phyloP scores from a whole-genome alignment of 1,139 yeast species.

The Kluyveromyces sp. region DNA sequence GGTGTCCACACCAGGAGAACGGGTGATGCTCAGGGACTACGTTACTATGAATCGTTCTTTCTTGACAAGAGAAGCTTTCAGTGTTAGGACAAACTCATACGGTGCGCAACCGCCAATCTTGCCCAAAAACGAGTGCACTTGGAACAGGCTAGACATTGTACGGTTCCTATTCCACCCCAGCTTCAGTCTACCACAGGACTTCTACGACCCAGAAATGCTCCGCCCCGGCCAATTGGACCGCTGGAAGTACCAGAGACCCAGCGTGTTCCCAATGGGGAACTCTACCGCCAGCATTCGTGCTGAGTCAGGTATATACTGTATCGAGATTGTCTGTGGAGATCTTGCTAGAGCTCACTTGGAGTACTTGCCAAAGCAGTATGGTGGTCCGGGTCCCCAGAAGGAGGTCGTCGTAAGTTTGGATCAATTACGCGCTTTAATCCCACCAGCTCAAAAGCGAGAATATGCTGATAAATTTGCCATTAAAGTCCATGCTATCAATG shows the following conservation, averaged over 20 bases:
- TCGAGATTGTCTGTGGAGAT: conserved; percentile 50
- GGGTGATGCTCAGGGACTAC: conserved; percentile 93
- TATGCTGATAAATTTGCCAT: conserved; percentile 39
- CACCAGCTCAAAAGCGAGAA: conserved; percentile 31
- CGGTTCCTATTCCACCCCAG: conserved; percentile 77
- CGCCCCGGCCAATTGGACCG: conserved; percentile 25
- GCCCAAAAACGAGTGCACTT: conserved; percentile 65
- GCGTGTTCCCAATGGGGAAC: conserved; percentile 39
- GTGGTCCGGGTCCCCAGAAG: conserved; percentile 54
- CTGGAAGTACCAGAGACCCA: conserved; percentile 30
- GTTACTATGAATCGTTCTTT: conserved; percentile 74
- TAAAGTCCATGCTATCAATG: conserved; percentile 42
- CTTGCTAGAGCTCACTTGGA: conserved; percentile 57
- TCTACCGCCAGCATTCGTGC: conserved; percentile 45
- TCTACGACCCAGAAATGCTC: conserved; percentile 28
- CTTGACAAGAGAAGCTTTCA: conserved; percentile 58
- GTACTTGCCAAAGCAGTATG: conserved; percentile 48
- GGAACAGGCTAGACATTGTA: conserved; percentile 77
- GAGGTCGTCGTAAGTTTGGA: conserved; percentile 44
- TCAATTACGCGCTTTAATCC: conserved; percentile 38
- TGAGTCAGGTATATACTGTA: conserved; percentile 58
- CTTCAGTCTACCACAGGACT: conserved; percentile 64
- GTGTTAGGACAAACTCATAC: conserved; percentile 44
- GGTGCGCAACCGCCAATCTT: conserved; percentile 42
- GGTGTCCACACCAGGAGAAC: conserved; percentile 84